Conservation (phyloP, 371 early-diverging fungal genomes). For the Mucor saturninus region DNA sequence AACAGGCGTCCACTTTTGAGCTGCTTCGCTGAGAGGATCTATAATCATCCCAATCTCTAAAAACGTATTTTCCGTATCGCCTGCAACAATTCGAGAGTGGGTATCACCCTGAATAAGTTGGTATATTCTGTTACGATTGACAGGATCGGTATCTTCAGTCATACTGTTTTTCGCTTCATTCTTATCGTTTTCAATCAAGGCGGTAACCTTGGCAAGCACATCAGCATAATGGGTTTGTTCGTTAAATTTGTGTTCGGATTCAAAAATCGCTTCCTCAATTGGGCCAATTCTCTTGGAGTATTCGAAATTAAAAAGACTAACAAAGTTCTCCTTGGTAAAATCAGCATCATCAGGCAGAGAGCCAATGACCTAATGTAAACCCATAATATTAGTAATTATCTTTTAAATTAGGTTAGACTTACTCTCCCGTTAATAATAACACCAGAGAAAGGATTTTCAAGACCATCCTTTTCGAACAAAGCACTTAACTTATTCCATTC, state of each 20-base stretch:
- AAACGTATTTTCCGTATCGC: constrained; percentile 43
- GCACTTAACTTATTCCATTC: constrained; percentile 24
- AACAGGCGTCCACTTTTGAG: constrained; percentile 79
- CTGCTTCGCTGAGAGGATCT: constrained; percentile 76
- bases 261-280: constrained; percentile 31
- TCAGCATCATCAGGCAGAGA: constrained; percentile 41
- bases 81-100: constrained; percentile 36
- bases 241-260: constrained; percentile 9
- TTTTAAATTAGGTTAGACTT: constrained; percentile 1
- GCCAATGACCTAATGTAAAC: constrained; percentile 46
- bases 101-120: constrained; percentile 15
- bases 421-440: constrained; percentile 50
- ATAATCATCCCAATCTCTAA: constrained; percentile 71
- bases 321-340: constrained; percentile 59
- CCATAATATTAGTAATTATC: background rate
- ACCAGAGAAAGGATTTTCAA: constrained; percentile 30
- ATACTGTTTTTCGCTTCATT: constrained; percentile 16
- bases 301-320: constrained; percentile 53
- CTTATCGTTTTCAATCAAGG: constrained; percentile 40
- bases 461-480: constrained; percentile 25
- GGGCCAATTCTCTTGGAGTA: constrained; percentile 41
- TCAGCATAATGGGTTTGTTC: constrained; percentile 17
- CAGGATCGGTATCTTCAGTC: constrained; percentile 16
- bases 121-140: constrained; percentile 36
- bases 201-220: constrained; percentile 25